These are phyloP conservation scores for Phytopythium vexans DNA, from an alignment of 352 stramenopile genomes.

Conservation along the genomic window DNA sequence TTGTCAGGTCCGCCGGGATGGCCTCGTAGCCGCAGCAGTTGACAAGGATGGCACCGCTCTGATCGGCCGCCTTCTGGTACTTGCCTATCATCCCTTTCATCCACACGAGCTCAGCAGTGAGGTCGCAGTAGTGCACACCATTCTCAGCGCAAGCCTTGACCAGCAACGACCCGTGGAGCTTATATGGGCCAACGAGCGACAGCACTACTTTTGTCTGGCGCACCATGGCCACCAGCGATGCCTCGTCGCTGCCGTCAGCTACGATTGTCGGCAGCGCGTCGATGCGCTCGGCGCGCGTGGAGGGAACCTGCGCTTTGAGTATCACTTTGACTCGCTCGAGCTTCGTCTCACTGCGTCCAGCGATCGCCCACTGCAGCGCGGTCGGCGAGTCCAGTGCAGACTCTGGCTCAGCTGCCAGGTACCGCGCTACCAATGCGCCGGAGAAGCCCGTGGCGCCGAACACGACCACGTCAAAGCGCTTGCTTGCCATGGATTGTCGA, in stretches of 20 bases:
- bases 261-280: constrained; percentile 42
- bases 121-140: constrained; percentile 91
- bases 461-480: constrained; percentile 44
- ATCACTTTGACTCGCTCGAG: constrained; percentile 36
- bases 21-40: constrained; percentile 89
- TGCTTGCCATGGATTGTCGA: background rate
- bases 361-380: constrained; percentile 72
- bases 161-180: constrained; percentile 78
- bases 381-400: constrained; percentile 5
- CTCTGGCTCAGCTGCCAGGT: constrained; percentile 42
- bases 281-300: constrained; percentile 8
- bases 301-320: constrained; percentile 23
- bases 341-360: constrained; percentile 63
- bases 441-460: constrained; percentile 84
- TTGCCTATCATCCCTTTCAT: constrained; percentile 75
- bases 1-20: constrained; percentile 84
- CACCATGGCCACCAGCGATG: constrained; percentile 73
- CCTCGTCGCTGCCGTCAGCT: constrained; percentile 50
- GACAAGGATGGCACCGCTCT: constrained; percentile 78
- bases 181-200: constrained; percentile 87
- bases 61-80: constrained; percentile 47
- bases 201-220: constrained; percentile 71
- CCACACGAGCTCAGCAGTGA: constrained; percentile 89
- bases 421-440: constrained; percentile 50
- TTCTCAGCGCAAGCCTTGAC: constrained; percentile 84